Conservation (phyloP, 129 eudicot species). For the Scalesia atractyloides region DNA sequence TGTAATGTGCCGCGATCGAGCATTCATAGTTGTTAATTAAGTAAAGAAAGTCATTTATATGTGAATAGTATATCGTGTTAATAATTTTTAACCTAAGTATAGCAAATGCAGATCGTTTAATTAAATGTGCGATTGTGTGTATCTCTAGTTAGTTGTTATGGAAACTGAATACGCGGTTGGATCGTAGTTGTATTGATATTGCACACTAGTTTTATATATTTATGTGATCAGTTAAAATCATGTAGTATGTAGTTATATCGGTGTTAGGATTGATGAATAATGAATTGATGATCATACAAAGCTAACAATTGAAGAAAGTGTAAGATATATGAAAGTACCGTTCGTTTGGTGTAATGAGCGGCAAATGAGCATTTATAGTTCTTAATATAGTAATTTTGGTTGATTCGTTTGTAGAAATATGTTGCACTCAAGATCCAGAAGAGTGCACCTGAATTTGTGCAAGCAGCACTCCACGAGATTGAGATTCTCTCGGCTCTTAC, state of each 20-base stretch:
- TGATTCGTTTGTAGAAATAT: conserved; percentile 48
- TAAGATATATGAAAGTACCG: too few species aligned
- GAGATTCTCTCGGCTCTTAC: conserved; percentile 78
- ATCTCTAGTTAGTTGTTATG: conserved; percentile 1
- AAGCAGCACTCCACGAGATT: conserved; percentile 92
- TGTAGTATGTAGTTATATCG: conserved; percentile 1
- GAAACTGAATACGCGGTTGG: background rate
- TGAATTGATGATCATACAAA: too few species aligned
- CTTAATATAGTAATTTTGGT: conserved; percentile 25
- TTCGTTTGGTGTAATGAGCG: background rate
- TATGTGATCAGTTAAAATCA: background rate
- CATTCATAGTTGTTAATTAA: too few species aligned
- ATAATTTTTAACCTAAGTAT: background rate
- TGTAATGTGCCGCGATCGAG: too few species aligned
- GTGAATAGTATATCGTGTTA: background rate
- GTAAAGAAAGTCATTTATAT: too few species aligned
- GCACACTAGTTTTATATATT: background rate
- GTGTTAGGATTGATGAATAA: conserved; percentile 8
- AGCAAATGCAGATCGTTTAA: conserved; percentile 29
- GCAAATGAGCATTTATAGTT: background rate
- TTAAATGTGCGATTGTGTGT: conserved; percentile 6
- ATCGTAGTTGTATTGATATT: background rate
- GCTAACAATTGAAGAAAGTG: too few species aligned
- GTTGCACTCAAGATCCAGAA: conserved; percentile 97
- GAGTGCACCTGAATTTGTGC: conserved; percentile 94